These are phyloP conservation scores for Fusarium chaquense DNA, from an alignment of 2,329 filamentous ascomycete species.

Conservation along the genomic window DNA sequence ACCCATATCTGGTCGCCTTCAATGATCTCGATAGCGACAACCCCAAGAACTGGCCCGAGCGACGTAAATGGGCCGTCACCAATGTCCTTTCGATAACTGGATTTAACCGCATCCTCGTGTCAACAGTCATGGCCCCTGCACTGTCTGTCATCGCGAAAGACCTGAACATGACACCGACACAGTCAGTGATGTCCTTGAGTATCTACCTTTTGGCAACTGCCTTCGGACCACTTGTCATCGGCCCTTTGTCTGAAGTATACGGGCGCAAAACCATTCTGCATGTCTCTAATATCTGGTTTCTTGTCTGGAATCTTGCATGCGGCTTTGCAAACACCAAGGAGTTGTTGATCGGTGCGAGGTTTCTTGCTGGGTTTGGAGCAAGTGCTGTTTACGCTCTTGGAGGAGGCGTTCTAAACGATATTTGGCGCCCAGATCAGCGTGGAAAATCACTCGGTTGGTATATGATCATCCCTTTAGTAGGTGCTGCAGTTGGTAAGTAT, in stretches of 20 bases:
- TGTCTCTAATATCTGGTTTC: slow-evolving; percentile 61
- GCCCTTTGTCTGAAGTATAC: slow-evolving; percentile 62
- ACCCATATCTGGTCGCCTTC: slow-evolving; percentile 48
- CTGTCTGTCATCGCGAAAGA: slow-evolving; percentile 63
- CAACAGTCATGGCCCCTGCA: slow-evolving; percentile 65
- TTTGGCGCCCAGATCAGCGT: slow-evolving; percentile 60
- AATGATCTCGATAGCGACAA: slow-evolving; percentile 52
- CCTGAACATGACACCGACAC: slow-evolving; percentile 61
- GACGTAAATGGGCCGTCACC: slow-evolving; percentile 63
- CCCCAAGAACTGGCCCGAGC: slow-evolving; percentile 55
- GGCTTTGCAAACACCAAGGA: slow-evolving; percentile 56
- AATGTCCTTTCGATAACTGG: slow-evolving; percentile 62
- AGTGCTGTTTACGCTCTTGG: slow-evolving; percentile 60
- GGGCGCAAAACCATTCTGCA: slow-evolving; percentile 59
- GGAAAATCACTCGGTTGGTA: slow-evolving; percentile 56
- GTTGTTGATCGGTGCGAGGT: slow-evolving; percentile 58
- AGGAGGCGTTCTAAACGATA: slow-evolving; percentile 61
- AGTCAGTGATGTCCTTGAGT: slow-evolving; percentile 62
- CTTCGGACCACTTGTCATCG: slow-evolving; percentile 59
- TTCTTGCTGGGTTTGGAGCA: slow-evolving; percentile 62
- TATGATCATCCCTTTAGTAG: slow-evolving; percentile 56
- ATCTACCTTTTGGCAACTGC: slow-evolving; percentile 59
- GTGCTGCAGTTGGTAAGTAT: slow-evolving; percentile 52
- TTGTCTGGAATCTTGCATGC: slow-evolving; percentile 62
- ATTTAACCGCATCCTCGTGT: slow-evolving; percentile 65